Conservation (phyloP, 1,284 basidiomycete species). For the Rhodotorula sp. region DNA sequence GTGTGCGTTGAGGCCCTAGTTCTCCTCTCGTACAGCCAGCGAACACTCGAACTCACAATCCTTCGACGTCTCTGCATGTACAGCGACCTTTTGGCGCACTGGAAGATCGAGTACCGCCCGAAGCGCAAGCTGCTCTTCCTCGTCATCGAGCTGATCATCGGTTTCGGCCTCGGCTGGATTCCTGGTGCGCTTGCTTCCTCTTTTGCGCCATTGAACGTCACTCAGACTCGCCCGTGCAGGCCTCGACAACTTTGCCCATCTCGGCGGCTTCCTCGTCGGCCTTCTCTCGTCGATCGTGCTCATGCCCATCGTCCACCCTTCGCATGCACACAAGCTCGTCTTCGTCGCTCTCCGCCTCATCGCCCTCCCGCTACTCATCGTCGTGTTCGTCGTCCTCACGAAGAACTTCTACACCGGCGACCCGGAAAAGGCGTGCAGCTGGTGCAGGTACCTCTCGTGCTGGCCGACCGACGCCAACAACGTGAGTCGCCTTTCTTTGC, state of each 20-base stretch:
- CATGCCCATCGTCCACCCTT: slow-evolving; percentile 81
- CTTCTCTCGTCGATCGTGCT: slow-evolving; percentile 73
- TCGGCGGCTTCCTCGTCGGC: slow-evolving; percentile 60
- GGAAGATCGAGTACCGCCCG: slow-evolving; percentile 81
- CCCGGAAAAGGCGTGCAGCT: slow-evolving; percentile 74
- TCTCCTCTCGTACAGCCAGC: neutral
- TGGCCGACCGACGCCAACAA: slow-evolving; percentile 17
- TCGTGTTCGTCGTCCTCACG: slow-evolving; percentile 78
- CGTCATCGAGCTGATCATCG: slow-evolving; percentile 77
- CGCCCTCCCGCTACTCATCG: slow-evolving; percentile 70
- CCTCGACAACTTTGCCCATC: slow-evolving; percentile 55
- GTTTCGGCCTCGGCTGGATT: slow-evolving; percentile 80
- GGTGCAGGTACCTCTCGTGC: slow-evolving; percentile 76
- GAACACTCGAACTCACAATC: slow-evolving; percentile 51
- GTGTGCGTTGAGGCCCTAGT: slow-evolving; percentile 52
- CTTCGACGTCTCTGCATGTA: too few relatives aligned
- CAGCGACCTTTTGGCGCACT: slow-evolving; percentile 81
- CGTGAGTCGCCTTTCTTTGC: neutral
- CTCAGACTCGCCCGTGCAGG: slow-evolving; percentile 32
- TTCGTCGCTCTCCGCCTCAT: slow-evolving; percentile 72
- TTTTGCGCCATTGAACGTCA: neutral
- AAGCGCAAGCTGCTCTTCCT: slow-evolving; percentile 76
- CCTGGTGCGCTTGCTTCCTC: slow-evolving; percentile 46
- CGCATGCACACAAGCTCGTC: slow-evolving; percentile 65
- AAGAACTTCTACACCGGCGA: slow-evolving; percentile 87